These are phyloP conservation scores for Geosmithia putterillii DNA, from an alignment of 2,329 filamentous ascomycete genomes.

Conservation along the genomic window DNA sequence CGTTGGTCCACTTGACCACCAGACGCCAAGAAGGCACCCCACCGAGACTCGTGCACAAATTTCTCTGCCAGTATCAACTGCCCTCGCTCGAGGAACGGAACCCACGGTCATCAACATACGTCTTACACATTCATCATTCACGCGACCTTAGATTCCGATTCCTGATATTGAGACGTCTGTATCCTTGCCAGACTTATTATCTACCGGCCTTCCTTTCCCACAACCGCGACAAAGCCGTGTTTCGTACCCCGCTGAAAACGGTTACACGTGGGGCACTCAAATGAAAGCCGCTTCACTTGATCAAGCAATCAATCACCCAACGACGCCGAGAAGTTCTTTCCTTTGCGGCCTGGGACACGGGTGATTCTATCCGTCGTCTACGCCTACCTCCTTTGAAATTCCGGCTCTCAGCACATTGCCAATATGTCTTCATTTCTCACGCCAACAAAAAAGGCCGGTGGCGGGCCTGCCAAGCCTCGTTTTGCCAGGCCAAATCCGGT, in stretches of 20 bases:
- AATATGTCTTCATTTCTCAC: constrained; percentile 36
- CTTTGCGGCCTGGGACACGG: neutral
- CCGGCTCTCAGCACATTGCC: neutral
- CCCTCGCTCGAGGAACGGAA: too few relatives aligned
- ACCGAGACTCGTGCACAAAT: neutral
- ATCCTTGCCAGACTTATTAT: too few relatives aligned
- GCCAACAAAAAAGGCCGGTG: constrained; percentile 21
- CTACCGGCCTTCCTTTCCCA: too few relatives aligned
- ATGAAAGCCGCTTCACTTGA: too few relatives aligned
- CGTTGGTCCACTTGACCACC: constrained; percentile 1
- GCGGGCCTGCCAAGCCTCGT: constrained; percentile 20
- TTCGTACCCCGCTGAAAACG: too few relatives aligned
- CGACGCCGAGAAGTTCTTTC: too few relatives aligned
- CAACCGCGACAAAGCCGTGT: too few relatives aligned
- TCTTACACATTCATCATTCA: neutral
- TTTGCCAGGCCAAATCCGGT: constrained; percentile 32
- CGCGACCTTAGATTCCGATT: too few relatives aligned
- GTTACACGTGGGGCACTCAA: too few relatives aligned
- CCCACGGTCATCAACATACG: neutral
- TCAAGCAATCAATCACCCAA: too few relatives aligned
- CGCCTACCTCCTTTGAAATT: neutral
- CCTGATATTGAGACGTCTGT: too few relatives aligned
- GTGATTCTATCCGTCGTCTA: neutral
- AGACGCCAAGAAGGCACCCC: neutral
- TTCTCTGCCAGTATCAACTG: constrained; percentile 2